A percentile compares a stretch with the other conserved stretches of the same genome.
Evolutionary conservation across 176 grass and related monocot genomes (phyloP).

Genomic region (Musa itinerans): DNA sequence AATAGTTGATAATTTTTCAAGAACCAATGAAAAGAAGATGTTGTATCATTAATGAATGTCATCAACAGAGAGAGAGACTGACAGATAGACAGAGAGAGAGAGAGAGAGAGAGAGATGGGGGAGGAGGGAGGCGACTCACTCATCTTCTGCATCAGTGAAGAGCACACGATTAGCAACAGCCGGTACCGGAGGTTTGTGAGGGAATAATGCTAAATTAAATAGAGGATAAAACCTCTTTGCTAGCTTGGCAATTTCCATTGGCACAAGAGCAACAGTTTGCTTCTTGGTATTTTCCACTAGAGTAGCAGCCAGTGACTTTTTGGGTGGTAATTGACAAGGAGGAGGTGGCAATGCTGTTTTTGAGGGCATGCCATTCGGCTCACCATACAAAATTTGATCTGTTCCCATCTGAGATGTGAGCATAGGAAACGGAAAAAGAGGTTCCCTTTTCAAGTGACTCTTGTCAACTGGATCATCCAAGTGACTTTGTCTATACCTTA

Average conservation of each 20-base stretch:
- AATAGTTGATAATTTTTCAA: no score
- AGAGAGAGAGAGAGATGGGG: neutral
- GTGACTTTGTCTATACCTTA: slow-evolving; percentile 63
- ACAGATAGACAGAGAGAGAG: no score
- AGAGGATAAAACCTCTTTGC: slow-evolving; percentile 46
- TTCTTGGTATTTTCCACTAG: slow-evolving; percentile 68
- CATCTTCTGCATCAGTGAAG: slow-evolving; percentile 97
- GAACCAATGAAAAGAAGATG: no score
- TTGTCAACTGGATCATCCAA: slow-evolving; percentile 51
- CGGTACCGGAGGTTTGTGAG: slow-evolving; percentile 65
- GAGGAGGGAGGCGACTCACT: slow-evolving; percentile 33
- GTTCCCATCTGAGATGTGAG: slow-evolving; percentile 21
- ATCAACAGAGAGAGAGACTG: no score
- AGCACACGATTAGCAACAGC: slow-evolving; percentile 61
- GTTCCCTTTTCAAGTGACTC: slow-evolving; percentile 48
- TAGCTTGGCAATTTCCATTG: slow-evolving; percentile 64
- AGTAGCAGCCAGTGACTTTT: slow-evolving; percentile 81
- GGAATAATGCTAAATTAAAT: slow-evolving; percentile 62
- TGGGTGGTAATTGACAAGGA: slow-evolving; percentile 42
- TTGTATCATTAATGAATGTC: no score
- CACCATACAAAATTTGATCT: slow-evolving; percentile 26
- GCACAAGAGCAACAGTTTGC: slow-evolving; percentile 64
- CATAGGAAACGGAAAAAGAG: slow-evolving; percentile 54
- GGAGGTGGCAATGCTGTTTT: slow-evolving; percentile 25
- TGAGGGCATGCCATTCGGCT: slow-evolving; percentile 23